Conservation (phyloP, 306 rosid genomes). For the Urtica urens region DNA sequence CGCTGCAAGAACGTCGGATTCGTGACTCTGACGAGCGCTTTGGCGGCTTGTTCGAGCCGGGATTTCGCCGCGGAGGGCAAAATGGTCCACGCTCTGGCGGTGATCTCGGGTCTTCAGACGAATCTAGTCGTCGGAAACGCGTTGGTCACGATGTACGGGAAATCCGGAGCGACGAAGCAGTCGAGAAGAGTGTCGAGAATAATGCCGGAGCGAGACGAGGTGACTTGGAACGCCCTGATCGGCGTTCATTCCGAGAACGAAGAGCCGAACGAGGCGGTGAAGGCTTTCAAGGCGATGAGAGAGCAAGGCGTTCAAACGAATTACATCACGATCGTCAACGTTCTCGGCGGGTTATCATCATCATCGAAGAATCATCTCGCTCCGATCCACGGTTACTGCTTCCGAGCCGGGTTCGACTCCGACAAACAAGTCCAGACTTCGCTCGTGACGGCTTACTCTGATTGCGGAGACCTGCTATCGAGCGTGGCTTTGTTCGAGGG, state of each 20-base stretch:
- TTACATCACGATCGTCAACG: conserved; percentile 60
- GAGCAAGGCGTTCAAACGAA: conserved; percentile 44
- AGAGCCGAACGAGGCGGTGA: conserved; percentile 50
- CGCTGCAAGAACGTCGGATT: conserved; percentile 28
- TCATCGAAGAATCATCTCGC: too few species aligned
- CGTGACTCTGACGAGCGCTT: conserved; percentile 59
- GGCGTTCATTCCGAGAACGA: conserved; percentile 62
- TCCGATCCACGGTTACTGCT: conserved; percentile 54
- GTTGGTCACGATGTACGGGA: conserved; percentile 74
- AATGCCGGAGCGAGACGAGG: conserved; percentile 55
- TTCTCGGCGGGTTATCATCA: conserved; percentile 75
- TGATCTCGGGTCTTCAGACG: conserved; percentile 37
- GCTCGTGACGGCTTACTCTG: conserved; percentile 76
- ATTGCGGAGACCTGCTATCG: conserved; percentile 59
- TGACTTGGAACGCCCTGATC: conserved; percentile 84
- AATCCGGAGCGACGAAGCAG: conserved; percentile 39
- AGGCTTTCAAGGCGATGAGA: conserved; percentile 53
- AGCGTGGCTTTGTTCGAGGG: conserved; percentile 46
- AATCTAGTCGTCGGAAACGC: conserved; percentile 56
- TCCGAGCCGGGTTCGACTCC: conserved; percentile 53
- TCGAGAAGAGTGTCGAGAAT: conserved; percentile 35
- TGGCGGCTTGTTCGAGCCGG: conserved; percentile 58
- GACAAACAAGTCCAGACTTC: conserved; percentile 68
- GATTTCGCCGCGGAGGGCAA: conserved; percentile 40
- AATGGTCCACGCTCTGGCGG: conserved; percentile 53